Conservation (phyloP, 805 yeast genomes). For the Candida parachauliodes region DNA sequence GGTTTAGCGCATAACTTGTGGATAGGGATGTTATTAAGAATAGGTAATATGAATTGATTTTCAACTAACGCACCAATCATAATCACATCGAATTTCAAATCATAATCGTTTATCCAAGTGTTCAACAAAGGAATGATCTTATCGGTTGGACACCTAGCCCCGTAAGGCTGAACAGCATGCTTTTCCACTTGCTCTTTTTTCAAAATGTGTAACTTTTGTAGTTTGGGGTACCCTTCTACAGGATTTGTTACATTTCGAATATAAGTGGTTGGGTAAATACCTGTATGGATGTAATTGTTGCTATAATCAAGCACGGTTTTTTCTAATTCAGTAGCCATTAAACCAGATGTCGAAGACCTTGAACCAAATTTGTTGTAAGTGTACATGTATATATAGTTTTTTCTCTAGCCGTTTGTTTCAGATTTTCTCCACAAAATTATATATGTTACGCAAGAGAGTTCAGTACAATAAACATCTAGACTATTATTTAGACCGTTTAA, state of each 20-base stretch:
- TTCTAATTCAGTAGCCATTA: background rate
- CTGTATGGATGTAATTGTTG: slow-evolving; percentile 62
- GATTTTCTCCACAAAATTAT: background rate
- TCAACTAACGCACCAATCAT: slow-evolving; percentile 87
- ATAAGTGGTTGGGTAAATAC: slow-evolving; percentile 31
- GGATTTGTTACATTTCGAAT: slow-evolving; percentile 66
- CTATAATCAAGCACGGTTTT: slow-evolving; percentile 56
- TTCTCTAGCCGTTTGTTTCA: no score
- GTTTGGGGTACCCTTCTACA: slow-evolving; percentile 81
- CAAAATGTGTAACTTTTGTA: slow-evolving; percentile 62
- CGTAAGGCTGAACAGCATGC: slow-evolving; percentile 62
- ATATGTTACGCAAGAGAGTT: slow-evolving; percentile 1
- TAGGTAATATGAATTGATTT: slow-evolving; percentile 62
- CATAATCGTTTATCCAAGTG: slow-evolving; percentile 56
- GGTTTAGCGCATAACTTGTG: slow-evolving; percentile 77
- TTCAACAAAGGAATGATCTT: slow-evolving; percentile 56
- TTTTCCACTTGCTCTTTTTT: slow-evolving; percentile 55
- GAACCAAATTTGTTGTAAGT: slow-evolving; percentile 19
- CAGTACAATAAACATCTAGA: slow-evolving; percentile 5
- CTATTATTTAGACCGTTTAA: slow-evolving; percentile 6
- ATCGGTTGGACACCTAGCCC: slow-evolving; percentile 51
- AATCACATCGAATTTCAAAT: slow-evolving; percentile 77
- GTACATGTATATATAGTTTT: slow-evolving; percentile 9
- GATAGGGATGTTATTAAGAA: slow-evolving; percentile 64
- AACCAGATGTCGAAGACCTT: background rate